Evolutionary conservation across 495 filamentous ascomycete species (phyloP).

Genomic region (Pseudotulostoma volvatum): DNA sequence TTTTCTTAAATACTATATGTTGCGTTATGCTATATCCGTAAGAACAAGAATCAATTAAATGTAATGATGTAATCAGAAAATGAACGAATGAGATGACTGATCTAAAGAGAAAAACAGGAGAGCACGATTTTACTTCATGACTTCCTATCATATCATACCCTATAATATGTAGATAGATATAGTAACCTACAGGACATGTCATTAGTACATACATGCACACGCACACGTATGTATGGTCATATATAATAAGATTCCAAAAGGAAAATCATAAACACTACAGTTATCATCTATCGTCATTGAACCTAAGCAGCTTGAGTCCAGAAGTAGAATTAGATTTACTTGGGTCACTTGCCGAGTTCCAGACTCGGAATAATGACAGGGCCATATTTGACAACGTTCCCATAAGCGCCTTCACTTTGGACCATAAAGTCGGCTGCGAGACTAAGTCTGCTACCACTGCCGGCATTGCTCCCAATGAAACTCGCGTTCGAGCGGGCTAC

Average conservation of each 20-base stretch:
- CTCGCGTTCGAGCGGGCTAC: conserved; percentile 40
- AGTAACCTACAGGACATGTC: no score
- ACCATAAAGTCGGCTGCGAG: conserved; percentile 95
- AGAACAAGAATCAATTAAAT: conserved; percentile 3
- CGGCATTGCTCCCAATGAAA: conserved; percentile 25
- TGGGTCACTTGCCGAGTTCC: conserved; percentile 48
- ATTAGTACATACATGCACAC: no score
- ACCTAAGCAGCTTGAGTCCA: no score
- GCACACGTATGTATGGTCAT: no score
- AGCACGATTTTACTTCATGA: no score
- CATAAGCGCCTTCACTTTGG: conserved; percentile 70
- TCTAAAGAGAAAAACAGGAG: neutral
- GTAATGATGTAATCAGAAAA: neutral
- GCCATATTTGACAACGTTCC: conserved; percentile 80
- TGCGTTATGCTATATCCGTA: no score
- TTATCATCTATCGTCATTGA: no score
- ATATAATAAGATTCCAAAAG: neutral
- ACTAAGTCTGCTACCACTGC: conserved; percentile 53
- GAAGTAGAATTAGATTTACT: neutral
- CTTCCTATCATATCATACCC: no score
- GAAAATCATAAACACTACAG: no score
- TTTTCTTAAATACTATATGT: no score
- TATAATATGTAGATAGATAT: no score
- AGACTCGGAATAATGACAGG: conserved; percentile 89
- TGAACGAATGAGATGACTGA: neutral